Conservation (phyloP, 306 rosid genomes). For the Mimosa pudica region DNA sequence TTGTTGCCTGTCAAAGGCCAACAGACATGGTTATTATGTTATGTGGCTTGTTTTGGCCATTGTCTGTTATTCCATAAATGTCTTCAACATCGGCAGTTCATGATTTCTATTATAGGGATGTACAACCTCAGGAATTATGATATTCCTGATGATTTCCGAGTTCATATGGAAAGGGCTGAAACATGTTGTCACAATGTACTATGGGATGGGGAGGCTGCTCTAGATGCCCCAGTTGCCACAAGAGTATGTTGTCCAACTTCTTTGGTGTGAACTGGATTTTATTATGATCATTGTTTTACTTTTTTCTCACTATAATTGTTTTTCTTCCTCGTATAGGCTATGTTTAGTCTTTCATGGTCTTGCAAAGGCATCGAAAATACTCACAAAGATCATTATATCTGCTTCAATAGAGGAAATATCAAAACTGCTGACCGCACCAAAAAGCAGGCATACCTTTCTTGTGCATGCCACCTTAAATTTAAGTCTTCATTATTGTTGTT, state of each 20-base stretch:
- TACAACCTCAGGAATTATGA: constrained; percentile 44
- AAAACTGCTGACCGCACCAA: constrained; percentile 96
- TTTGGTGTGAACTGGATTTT: constrained; percentile 24
- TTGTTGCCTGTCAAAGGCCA: background rate
- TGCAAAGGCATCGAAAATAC: constrained; percentile 86
- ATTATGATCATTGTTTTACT: background rate
- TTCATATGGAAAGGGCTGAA: constrained; percentile 36
- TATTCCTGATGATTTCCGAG: constrained; percentile 41
- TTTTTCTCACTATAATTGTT: background rate
- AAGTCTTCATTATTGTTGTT: constrained; percentile 17
- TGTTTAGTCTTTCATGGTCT: constrained; percentile 89
- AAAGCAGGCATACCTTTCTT: constrained; percentile 69
- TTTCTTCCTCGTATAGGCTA: constrained; percentile 57
- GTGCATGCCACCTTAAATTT: constrained; percentile 10
- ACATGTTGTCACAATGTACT: constrained; percentile 85
- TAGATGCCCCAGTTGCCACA: constrained; percentile 54
- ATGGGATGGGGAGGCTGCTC: constrained; percentile 59
- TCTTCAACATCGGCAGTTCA: constrained; percentile 7
- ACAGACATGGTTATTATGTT: constrained; percentile 1
- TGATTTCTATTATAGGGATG: constrained; percentile 47
- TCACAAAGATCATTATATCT: constrained; percentile 87
- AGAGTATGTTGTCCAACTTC: constrained; percentile 53
- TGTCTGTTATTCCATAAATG: background rate
- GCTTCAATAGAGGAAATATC: constrained; percentile 93
- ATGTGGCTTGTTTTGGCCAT: constrained; percentile 13